Evolutionary conservation across 805 yeast genomes (phyloP).

Genomic region (Lachancea sp.): DNA sequence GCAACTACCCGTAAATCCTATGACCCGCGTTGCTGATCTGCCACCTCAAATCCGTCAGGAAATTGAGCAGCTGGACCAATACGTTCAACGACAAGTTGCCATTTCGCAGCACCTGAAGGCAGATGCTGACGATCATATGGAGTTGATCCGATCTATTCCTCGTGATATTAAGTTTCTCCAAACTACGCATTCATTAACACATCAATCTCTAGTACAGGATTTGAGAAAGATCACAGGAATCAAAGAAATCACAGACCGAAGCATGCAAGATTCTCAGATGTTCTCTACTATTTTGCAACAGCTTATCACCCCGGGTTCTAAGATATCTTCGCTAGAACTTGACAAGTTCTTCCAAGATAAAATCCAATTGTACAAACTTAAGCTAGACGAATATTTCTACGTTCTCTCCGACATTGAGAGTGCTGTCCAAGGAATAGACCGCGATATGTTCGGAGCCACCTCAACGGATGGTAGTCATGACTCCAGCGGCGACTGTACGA

Average conservation of each 20-base stretch:
- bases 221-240: constrained; percentile 40
- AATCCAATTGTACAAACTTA: constrained; percentile 33
- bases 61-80: constrained; percentile 62
- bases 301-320: constrained; percentile 47
- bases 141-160: constrained; percentile 63
- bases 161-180: constrained; percentile 61
- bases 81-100: constrained; percentile 65
- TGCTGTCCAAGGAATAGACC: constrained; percentile 56
- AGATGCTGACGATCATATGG: constrained; percentile 55
- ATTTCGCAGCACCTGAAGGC: constrained; percentile 63
- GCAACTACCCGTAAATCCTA: constrained; percentile 52
- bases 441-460: constrained; percentile 33
- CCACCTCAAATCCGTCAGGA: constrained; percentile 67
- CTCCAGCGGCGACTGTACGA: constrained; percentile 19
- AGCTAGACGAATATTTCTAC: constrained; percentile 45
- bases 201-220: constrained; percentile 53
- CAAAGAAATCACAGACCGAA: constrained; percentile 38
- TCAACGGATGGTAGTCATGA: constrained; percentile 10
- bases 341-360: constrained; percentile 49
- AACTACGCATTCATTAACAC: constrained; percentile 54
- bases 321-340: constrained; percentile 49
- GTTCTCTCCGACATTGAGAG: constrained; percentile 49
- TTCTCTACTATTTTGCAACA: constrained; percentile 50
- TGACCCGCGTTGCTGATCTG: constrained; percentile 68
- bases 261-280: constrained; percentile 42